Evolutionary conservation across 345 rosid genomes (phyloP).

Genomic region (Lepidium aucheri): DNA sequence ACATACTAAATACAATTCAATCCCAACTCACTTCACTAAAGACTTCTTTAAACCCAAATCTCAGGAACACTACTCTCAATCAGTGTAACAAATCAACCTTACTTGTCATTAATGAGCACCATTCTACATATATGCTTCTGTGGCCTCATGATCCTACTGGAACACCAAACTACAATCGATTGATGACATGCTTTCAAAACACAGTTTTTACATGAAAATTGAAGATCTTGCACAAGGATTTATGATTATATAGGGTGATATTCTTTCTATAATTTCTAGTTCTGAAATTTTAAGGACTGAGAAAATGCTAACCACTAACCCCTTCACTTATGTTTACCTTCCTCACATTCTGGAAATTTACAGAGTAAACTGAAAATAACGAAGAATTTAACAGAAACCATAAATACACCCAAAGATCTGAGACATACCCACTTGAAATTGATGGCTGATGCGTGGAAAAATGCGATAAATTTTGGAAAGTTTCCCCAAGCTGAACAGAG

Average conservation of each 20-base stretch:
- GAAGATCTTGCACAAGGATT: neutral
- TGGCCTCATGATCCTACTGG: neutral
- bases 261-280: neutral
- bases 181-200: neutral
- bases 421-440: constrained; percentile 21
- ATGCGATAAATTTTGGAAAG: neutral
- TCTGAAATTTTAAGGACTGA: neutral
- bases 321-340: neutral
- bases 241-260: neutral
- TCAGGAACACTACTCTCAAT: constrained; percentile 1
- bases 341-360: neutral
- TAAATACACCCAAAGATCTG: neutral
- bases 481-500: neutral
- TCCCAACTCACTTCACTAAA: neutral
- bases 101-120: neutral
- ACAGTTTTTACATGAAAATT: neutral
- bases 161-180: neutral
- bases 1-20: neutral
- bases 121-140: neutral
- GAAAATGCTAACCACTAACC: neutral
- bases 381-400: neutral
- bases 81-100: neutral
- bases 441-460: too few relatives aligned
- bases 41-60: neutral
- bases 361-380: neutral